Evolutionary conservation across 352 stramenopile genomes (phyloP).

Genomic region (Globisporangium splendens): DNA sequence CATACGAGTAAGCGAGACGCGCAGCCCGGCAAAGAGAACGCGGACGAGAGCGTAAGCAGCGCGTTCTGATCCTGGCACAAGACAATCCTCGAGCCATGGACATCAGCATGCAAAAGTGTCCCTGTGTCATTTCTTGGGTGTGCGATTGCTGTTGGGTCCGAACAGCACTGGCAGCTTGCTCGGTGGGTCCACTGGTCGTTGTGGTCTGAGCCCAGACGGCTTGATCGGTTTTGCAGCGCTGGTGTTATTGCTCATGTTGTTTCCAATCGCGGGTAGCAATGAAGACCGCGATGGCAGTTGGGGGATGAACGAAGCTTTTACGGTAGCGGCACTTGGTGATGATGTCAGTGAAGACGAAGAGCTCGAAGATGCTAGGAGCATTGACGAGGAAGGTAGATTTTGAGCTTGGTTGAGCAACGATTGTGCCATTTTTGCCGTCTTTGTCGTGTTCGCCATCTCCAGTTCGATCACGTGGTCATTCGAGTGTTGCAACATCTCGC

Average conservation of each 20-base stretch:
- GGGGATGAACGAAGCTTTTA: slow-evolving; percentile 5
- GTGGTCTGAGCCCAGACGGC: slow-evolving; percentile 1
- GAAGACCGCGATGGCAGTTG: slow-evolving; percentile 2
- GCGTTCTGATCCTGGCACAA: background rate
- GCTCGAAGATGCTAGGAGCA: background rate
- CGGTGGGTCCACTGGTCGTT: slow-evolving; percentile 1
- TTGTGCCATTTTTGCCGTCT: background rate
- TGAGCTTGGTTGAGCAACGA: too few relatives aligned
- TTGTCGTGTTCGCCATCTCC: background rate
- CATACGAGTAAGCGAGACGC: background rate
- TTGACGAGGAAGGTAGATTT: too few relatives aligned
- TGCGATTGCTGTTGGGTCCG: background rate
- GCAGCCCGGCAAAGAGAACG: background rate
- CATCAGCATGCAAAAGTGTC: background rate
- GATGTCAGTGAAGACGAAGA: background rate
- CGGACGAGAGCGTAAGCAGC: background rate
- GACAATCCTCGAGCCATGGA: background rate
- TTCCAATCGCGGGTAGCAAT: slow-evolving; percentile 6
- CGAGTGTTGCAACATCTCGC: slow-evolving; percentile 29
- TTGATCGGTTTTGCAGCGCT: background rate
- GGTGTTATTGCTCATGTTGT: background rate
- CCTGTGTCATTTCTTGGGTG: slow-evolving; percentile 2
- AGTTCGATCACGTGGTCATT: slow-evolving; percentile 22
- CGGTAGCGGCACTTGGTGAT: background rate
- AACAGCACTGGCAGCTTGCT: slow-evolving; percentile 8